Evolutionary conservation across 1,139 yeast genomes (phyloP), one percentile per base, ranked within the genome.

Genomic region (Blastobotrys capitulatus): DNA sequence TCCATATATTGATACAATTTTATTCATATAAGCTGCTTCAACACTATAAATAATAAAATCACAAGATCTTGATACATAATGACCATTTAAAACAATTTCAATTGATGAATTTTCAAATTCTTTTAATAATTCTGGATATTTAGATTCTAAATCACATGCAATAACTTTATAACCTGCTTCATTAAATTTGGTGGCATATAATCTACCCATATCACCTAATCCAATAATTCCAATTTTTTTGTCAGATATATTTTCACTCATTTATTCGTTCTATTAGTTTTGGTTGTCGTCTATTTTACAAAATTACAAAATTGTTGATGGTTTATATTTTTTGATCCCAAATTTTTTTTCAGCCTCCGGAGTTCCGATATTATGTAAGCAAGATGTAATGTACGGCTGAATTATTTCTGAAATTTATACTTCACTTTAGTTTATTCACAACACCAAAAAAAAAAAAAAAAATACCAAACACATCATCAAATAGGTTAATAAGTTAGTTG

Each of bases 141-240:
- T 60, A 19, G 82, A 88, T 58, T 87, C 95, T 52, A 83, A 72
- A 63, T 92, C 98, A 66, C 97, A 88, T 2, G 96, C 97, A 46
- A 87, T 81, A 1, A 92, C 97, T 57, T 66, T 77, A 96, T 96
- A 88, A 1, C 97, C 97, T 1, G 90, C 94, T 45, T 76, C 75
- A 22, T 86, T 74, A 61, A 94, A 83, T 50, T 84, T 70, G 16
- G 75, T 73, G 53, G 97, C 97, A 61, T 92, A 92, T 56, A 92
- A 70, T 41, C 79, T 71, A 15, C 98, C 98, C 98, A 92, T 92
- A 65, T 92, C 98, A 26, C 98, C 98, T 40, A 92, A 77, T 1
- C 98, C 98, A 51, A 92, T 90, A 55, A 92, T 86, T 2, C 98
- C 98, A 45, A 92, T 78, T 38, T 72, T 73, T 15, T 52, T 47